Conservation (phyloP, 2,329 filamentous ascomycete genomes). For the Alternaria viburni region DNA sequence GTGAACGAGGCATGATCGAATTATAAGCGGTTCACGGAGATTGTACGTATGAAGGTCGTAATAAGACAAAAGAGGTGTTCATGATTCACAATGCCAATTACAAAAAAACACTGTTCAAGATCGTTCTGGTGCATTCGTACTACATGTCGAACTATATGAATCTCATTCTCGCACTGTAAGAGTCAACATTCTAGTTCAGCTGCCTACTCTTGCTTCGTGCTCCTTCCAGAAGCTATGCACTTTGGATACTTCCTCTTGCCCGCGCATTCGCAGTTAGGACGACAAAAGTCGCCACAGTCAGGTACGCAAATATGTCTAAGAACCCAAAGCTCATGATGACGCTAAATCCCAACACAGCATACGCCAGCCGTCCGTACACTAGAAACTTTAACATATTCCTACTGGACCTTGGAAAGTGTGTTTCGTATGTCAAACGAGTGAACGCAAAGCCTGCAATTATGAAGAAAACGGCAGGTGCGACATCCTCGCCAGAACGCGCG, state of each 20-base stretch:
- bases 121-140: neutral
- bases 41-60: neutral
- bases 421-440: neutral
- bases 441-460: neutral
- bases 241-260: neutral
- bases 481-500: neutral
- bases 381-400: neutral
- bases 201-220: neutral
- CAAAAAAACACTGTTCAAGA: neutral
- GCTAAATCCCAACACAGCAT: neutral
- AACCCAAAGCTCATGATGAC: neutral
- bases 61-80: neutral
- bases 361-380: neutral
- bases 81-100: neutral
- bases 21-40: neutral
- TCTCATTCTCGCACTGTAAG: neutral
- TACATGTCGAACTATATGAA: neutral
- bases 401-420: neutral
- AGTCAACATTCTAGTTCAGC: neutral
- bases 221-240: neutral
- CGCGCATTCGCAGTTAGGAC: neutral
- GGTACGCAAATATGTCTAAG: neutral
- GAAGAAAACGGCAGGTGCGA: neutral
- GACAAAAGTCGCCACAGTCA: neutral
- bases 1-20: neutral